Base-by-base conservation (phyloP, 1,284 basidiomycete genomes). In the Boletus mariae region DNA sequence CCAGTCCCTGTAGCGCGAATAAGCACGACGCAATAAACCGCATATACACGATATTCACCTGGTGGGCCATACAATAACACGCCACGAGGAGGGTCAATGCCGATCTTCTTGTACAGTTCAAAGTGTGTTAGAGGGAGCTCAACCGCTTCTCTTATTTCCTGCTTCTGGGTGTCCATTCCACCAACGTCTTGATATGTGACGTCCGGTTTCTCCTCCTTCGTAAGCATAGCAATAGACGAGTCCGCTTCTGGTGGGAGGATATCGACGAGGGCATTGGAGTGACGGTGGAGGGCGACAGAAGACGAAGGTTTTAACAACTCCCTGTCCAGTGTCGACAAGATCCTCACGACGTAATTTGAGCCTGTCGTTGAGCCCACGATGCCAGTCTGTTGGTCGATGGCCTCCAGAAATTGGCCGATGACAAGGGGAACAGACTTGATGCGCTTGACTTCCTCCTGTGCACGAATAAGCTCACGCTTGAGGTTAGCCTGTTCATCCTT, bases 371-470 rank as follows among this genome's bases (percentile, higher is more conserved):
- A 95, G 37, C 96, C 97, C 20, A 99, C 97, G 60, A 99, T 99
- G 55, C 91, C 95, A 20, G 96, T 94, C 66, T 91, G 87, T 71
- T 98, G 93, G 77, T 99, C 97, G 70, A 99, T 98, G 51, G 97
- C 92, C 73, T 99, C 97, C 42, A 99, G 83, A 79, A 99, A 99
- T 71, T 99, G 97, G 49, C 97, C 97, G 64, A 99, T 99, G 65
- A 99, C 97, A n/a, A 99, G 85, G 0, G 97, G 97, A 4, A 99
- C 97, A 47, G 92, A 94, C 75, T 99, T 95, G 68, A 99, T 99
- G 53, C 97, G 90, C 76, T 98, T 98, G 64, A 99, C 97, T 76
- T 99, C 97, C 73, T 99, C 97, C 67, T 99, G 96, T 1, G 97
- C 97, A 56, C 97, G 90, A 59, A 99, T 90, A 54, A 99, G 87